Evolutionary conservation across 2,329 filamentous ascomycete species (phyloP), one percentile per base, ranked within the genome.

Genomic region (Periconia sp.): DNA sequence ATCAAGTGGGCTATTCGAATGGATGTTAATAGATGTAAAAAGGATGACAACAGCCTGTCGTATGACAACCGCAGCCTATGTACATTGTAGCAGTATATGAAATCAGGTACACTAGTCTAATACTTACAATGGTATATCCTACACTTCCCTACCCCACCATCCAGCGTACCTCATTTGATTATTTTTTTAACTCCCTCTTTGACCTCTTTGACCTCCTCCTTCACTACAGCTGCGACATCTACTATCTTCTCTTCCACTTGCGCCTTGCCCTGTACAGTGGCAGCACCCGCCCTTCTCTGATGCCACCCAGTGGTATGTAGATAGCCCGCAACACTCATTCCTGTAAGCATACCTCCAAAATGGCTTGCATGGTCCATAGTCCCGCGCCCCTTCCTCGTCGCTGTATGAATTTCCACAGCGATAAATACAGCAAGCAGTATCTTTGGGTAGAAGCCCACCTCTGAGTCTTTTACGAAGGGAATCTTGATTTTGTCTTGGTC

Each of bases 141-240:
- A n/a, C n/a, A n/a, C n/a, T n/a, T n/a, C n/a, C n/a, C n/a, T n/a
- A n/a, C n/a, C n/a, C n/a, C n/a, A n/a, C n/a, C n/a, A n/a, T n/a
- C n/a, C n/a, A n/a, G n/a, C n/a, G n/a, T n/a, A n/a, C n/a, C n/a
- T 33, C 19, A 8, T 22, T 42, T 36, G 4, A 44, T 30, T 10
- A 25, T 45, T 66, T 31, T 69, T 69, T 32, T 66, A 57, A 41
- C 65, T 64, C 6, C 65, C 63, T 53, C 70, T 69, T 25, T 72
- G 59, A 49, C 63, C 69, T 46, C 63, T 62, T 50, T 53, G 1
- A 46, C 42, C 16, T 54, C 56, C 16, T 58, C 57, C 25, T 52
- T 59, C 1, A 48, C 49, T 13, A 59, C 53, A n/a, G 48, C 57
- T 17, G 47, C 61, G 15, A 54, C 46, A 55, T 61, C 57, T 21